Evolutionary conservation across 169 alveolate species (phyloP).

Genomic region (Babesia microti): DNA sequence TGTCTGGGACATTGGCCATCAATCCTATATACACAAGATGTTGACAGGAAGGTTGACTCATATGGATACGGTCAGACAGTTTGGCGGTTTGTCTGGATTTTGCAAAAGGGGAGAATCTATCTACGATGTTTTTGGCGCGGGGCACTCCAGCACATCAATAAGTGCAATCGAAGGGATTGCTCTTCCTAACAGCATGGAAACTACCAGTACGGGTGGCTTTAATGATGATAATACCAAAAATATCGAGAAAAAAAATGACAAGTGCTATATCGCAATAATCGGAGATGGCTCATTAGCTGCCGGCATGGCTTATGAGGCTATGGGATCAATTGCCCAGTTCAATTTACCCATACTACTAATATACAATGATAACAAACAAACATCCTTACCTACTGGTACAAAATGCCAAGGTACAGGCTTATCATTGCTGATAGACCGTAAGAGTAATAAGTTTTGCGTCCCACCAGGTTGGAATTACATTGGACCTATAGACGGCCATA

Average conservation of each 20-base stretch:
- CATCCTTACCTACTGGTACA: constrained; percentile 66
- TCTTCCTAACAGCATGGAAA: constrained; percentile 13
- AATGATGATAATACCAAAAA: constrained; percentile 1
- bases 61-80: constrained; percentile 61
- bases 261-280: constrained; percentile 59
- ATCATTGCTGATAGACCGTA: constrained; percentile 7
- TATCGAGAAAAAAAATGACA: constrained; percentile 18
- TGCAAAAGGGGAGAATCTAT: constrained; percentile 60
- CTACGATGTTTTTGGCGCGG: constrained; percentile 79
- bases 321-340: constrained; percentile 60
- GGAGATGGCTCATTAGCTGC: constrained; percentile 82
- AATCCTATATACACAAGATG: constrained; percentile 72
- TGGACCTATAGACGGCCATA: constrained; percentile 70
- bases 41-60: constrained; percentile 73
- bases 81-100: constrained; percentile 71
- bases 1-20: constrained; percentile 74
- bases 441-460: not conserved
- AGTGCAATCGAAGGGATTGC: constrained; percentile 72
- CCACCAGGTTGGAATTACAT: constrained; percentile 38
- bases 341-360: constrained; percentile 66
- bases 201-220: constrained; percentile 13
- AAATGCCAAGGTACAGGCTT: constrained; percentile 3
- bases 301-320: constrained; percentile 79
- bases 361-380: constrained; percentile 74
- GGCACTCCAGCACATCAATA: constrained; percentile 77